Percentiles rank a stretch among this genome's conserved stretches.
phyloP scores from a whole-genome alignment of 2,329 filamentous ascomycete species.

The Orbilia quercus region DNA sequence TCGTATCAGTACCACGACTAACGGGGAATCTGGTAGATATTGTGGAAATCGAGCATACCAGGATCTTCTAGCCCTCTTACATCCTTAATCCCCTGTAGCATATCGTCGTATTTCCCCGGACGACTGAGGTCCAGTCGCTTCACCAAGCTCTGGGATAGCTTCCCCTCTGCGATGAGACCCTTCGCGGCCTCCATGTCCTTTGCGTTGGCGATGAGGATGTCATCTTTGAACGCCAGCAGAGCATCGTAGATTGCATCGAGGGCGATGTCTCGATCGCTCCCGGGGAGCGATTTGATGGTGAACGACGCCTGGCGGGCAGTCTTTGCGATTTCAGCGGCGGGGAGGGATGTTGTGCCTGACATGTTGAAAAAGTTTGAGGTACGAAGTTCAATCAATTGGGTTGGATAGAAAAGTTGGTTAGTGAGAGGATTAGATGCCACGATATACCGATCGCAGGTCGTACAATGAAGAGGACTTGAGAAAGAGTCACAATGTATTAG shows the following conservation, averaged over 20 bases:
- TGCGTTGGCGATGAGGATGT: constrained; percentile 87
- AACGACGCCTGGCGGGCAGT: constrained; percentile 72
- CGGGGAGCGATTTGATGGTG: constrained; percentile 81
- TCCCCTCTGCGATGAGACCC: constrained; percentile 77
- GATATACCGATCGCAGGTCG: neutral
- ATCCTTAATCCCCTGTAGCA: constrained; percentile 93
- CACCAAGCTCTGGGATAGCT: constrained; percentile 79
- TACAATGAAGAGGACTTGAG: neutral
- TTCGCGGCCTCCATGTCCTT: constrained; percentile 80
- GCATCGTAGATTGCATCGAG: constrained; percentile 83
- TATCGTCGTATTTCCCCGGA: constrained; percentile 94
- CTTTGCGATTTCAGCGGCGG: constrained; percentile 60
- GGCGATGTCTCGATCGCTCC: constrained; percentile 81
- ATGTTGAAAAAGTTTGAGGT: constrained; percentile 1
- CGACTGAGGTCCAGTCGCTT: constrained; percentile 87
- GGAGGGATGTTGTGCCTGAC: constrained; percentile 50
- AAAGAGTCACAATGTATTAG: neutral
- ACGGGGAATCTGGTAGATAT: neutral
- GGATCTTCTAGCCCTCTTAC: constrained; percentile 87
- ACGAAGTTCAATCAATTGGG: neutral
- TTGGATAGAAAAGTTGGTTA: constrained; percentile 13
- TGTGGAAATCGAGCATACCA: constrained; percentile 68
- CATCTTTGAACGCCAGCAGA: constrained; percentile 75
- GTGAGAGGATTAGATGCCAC: too few relatives aligned
- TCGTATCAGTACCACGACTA: constrained; percentile 40